phyloP scores from a whole-genome alignment of 2,329 filamentous ascomycete genomes.

The Knufia petricola region DNA sequence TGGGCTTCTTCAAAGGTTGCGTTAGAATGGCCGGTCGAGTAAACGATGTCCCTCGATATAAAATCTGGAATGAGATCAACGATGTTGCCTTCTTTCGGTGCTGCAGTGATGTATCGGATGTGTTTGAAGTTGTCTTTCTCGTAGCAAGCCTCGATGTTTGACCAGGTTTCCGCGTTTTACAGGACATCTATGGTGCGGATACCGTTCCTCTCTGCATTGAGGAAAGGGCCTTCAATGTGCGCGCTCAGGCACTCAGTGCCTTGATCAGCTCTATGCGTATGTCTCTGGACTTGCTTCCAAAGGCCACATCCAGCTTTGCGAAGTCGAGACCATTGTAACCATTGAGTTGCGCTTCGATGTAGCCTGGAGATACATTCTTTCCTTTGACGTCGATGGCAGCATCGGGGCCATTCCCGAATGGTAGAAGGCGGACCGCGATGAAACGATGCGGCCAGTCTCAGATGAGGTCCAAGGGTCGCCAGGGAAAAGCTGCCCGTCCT shows the following conservation, averaged over 20 bases:
- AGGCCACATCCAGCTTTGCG: constrained; percentile 58
- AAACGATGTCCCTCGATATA: constrained; percentile 56
- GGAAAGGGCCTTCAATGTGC: constrained; percentile 84
- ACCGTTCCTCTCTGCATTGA: constrained; percentile 73
- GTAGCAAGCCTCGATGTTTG: constrained; percentile 48
- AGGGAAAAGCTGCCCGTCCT: constrained; percentile 55
- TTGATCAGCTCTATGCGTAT: constrained; percentile 61
- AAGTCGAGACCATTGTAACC: constrained; percentile 92
- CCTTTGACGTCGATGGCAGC: constrained; percentile 68
- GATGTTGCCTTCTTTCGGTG: constrained; percentile 70
- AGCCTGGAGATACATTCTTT: constrained; percentile 72
- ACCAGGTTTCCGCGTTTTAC: constrained; percentile 49
- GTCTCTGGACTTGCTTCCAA: constrained; percentile 60
- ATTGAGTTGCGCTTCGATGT: constrained; percentile 89
- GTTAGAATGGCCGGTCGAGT: constrained; percentile 77
- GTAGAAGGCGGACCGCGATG: constrained; percentile 53
- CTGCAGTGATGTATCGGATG: constrained; percentile 76
- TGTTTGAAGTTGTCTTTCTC: constrained; percentile 55
- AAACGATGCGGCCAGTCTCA: constrained; percentile 67
- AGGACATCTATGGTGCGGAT: constrained; percentile 71
- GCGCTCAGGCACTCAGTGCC: constrained; percentile 83
- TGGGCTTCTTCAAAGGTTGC: constrained; percentile 76
- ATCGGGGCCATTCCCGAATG: constrained; percentile 49
- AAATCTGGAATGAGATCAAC: constrained; percentile 58
- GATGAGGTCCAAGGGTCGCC: constrained; percentile 88